A percentile compares a stretch with the other conserved stretches of the same genome.
phyloP scores from a whole-genome alignment of 169 alveolate genomes.

The Cryptosporidium sp. region DNA sequence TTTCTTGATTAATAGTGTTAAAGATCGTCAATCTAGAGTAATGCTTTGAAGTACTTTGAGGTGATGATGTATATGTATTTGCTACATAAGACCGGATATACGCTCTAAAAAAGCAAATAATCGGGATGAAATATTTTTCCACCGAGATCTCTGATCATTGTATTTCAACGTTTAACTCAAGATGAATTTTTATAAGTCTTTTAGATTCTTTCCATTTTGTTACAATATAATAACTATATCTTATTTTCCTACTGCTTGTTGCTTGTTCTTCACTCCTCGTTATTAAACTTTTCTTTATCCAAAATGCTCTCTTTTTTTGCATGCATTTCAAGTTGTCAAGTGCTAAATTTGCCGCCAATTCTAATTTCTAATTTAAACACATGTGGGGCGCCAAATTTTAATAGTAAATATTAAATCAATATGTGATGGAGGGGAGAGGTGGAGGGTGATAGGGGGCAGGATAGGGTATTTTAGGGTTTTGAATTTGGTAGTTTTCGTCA shows the following conservation, averaged over 20 bases:
- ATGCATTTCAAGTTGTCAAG: too few relatives aligned
- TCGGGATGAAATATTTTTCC: slow-evolving; percentile 59
- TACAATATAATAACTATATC: not conserved
- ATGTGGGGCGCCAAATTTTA: too few relatives aligned
- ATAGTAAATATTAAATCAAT: too few relatives aligned
- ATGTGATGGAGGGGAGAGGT: not conserved
- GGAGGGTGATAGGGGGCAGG: not conserved
- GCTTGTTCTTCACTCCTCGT: too few relatives aligned
- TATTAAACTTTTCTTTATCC: too few relatives aligned
- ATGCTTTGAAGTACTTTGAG: slow-evolving; percentile 3
- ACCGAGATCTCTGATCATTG: slow-evolving; percentile 76
- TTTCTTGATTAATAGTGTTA: too few relatives aligned
- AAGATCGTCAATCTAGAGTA: not conserved
- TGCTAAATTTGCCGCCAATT: too few relatives aligned
- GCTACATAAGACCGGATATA: slow-evolving; percentile 49
- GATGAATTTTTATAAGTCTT: not conserved
- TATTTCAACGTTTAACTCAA: not conserved
- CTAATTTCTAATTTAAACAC: too few relatives aligned
- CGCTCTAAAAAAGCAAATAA: not conserved
- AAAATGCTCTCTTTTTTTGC: too few relatives aligned
- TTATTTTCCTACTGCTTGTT: too few relatives aligned
- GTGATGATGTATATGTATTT: slow-evolving; percentile 25
- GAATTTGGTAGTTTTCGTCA: not conserved
- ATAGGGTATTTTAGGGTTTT: not conserved
- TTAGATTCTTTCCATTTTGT: not conserved